phyloP scores from a whole-genome alignment of 176 grass and related monocot species.

The Cenchrus purpureus region DNA sequence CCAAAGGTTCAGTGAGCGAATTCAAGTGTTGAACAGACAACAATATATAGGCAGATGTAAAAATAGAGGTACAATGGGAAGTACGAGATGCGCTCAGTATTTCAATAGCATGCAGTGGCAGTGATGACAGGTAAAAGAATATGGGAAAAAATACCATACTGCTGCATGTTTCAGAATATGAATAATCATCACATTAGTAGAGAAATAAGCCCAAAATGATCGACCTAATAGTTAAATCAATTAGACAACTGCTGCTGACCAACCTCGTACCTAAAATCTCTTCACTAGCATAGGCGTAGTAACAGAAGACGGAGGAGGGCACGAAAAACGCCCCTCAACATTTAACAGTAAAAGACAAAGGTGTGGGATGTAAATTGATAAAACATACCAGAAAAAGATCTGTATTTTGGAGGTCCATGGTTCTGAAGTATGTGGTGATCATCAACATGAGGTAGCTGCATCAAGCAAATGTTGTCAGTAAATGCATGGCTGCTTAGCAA shows the following conservation, averaged over 20 bases:
- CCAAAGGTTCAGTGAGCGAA: neutral
- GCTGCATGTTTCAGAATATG: neutral
- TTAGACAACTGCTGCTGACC: neutral
- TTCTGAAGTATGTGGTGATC: conserved; percentile 57
- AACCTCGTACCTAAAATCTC: neutral
- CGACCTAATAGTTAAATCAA: neutral
- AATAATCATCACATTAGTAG: neutral
- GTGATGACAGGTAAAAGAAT: neutral
- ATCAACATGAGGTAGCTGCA: conserved; percentile 62
- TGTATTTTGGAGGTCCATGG: conserved; percentile 62
- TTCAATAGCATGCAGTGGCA: neutral
- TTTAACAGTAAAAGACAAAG: conserved; percentile 34
- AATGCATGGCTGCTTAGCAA: conserved; percentile 24
- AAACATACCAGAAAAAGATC: conserved; percentile 71
- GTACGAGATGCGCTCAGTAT: neutral
- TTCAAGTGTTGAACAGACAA: neutral
- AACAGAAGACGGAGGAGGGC: neutral
- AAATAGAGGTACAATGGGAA: neutral
- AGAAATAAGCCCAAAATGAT: neutral
- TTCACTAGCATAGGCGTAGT: neutral
- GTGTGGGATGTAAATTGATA: conserved; percentile 6
- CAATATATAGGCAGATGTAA: neutral
- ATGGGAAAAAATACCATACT: neutral
- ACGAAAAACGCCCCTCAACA: conserved; percentile 5
- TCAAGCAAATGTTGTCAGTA: conserved; percentile 38